These are phyloP conservation scores for Diaporthe helianthi DNA, from an alignment of 2,329 filamentous ascomycete species.

Conservation along the genomic window DNA sequence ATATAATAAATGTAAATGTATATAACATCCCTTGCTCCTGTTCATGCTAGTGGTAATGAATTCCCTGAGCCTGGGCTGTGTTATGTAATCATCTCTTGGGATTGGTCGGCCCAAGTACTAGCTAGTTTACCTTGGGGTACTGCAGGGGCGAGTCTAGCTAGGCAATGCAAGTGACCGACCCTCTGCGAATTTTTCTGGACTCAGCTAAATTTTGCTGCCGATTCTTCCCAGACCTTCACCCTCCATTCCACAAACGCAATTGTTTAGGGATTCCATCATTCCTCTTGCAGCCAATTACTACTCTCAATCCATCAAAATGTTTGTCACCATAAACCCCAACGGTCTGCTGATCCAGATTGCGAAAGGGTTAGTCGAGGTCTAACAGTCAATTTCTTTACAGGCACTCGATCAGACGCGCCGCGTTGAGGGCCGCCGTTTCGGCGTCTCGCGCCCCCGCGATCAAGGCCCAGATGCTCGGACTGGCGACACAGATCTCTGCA, in stretches of 20 bases:
- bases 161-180: not conserved
- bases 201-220: not conserved
- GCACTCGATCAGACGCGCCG: conserved; percentile 45
- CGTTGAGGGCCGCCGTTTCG: conserved; percentile 43
- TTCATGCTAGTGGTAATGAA: not conserved
- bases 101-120: not conserved
- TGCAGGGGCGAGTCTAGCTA: conserved; percentile 1
- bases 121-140: too few relatives aligned
- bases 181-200: conserved; percentile 2
- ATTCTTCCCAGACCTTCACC: not conserved
- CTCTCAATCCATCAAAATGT: conserved; percentile 26
- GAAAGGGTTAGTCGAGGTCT: conserved; percentile 1
- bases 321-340: not conserved
- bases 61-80: not conserved
- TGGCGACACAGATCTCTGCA: conserved; percentile 37
- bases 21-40: too few relatives aligned
- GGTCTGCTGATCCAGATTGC: not conserved
- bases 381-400: conserved; percentile 36
- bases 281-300: not conserved
- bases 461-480: conserved; percentile 37
- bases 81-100: not conserved
- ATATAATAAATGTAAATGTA: too few relatives aligned
- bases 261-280: not conserved
- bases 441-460: conserved; percentile 40
- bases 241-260: not conserved